A percentile compares a stretch with the other conserved stretches of the same genome.
Conservation (phyloP, 805 yeast genomes). For the Brettanomyces bruxellensis region DNA sequence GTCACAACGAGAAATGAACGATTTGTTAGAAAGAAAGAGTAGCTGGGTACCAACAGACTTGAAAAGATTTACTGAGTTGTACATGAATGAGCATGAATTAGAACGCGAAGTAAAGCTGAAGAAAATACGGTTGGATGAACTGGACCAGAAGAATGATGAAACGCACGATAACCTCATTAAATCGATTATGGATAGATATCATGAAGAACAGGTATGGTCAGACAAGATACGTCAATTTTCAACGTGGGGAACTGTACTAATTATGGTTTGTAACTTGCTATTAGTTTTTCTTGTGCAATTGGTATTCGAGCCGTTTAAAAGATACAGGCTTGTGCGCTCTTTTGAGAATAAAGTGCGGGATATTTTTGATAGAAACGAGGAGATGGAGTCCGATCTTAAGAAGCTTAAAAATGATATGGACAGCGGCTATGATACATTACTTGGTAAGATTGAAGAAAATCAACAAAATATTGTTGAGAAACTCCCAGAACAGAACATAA, state of each 20-base stretch:
- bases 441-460: not conserved
- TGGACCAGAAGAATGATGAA: conserved; percentile 60
- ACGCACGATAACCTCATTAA: conserved; percentile 60
- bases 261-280: conserved; percentile 80
- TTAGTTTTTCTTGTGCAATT: conserved; percentile 77
- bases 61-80: conserved; percentile 74
- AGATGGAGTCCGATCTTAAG: conserved; percentile 9
- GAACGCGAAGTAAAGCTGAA: conserved; percentile 50
- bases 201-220: conserved; percentile 97
- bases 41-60: conserved; percentile 74
- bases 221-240: conserved; percentile 91
- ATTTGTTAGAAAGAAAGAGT: conserved; percentile 74
- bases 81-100: conserved; percentile 70
- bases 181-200: conserved; percentile 79
- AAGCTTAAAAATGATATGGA: conserved; percentile 11
- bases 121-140: conserved; percentile 35
- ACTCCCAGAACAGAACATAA: not conserved
- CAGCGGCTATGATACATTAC: conserved; percentile 4
- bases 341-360: conserved; percentile 74
- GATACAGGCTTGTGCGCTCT: conserved; percentile 67
- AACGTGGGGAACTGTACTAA: conserved; percentile 91
- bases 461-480: not conserved
- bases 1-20: conserved; percentile 82
- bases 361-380: conserved; percentile 31
- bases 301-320: conserved; percentile 90